A percentile compares a stretch with the other conserved stretches of the same genome.
Evolutionary conservation across 2,329 filamentous ascomycete species (phyloP).

Genomic region (Pseudogymnoascus pannorum): DNA sequence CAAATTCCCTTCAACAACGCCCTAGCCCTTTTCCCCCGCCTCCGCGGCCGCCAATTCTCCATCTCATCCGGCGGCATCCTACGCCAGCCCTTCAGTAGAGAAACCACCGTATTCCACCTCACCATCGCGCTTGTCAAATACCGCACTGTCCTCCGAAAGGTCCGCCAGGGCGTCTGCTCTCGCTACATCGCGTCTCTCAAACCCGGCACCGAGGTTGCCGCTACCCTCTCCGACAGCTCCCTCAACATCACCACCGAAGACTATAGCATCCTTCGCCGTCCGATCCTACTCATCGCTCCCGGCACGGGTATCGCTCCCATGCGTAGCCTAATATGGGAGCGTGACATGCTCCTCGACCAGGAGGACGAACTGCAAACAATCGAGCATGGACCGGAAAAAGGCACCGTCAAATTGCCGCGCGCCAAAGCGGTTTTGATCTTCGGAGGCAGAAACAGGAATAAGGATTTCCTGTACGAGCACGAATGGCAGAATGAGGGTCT

Average conservation of each 20-base stretch:
- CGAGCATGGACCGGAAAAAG: neutral
- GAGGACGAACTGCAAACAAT: neutral
- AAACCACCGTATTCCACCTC: slow-evolving; percentile 54
- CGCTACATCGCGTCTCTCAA: slow-evolving; percentile 67
- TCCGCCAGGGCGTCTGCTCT: slow-evolving; percentile 82
- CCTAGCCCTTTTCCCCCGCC: slow-evolving; percentile 66
- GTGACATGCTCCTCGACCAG: slow-evolving; percentile 34
- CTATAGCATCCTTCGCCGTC: slow-evolving; percentile 33
- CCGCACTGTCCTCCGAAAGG: slow-evolving; percentile 75
- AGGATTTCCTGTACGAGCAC: slow-evolving; percentile 74
- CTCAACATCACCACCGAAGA: slow-evolving; percentile 46
- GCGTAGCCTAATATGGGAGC: slow-evolving; percentile 71
- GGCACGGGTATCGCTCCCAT: slow-evolving; percentile 85
- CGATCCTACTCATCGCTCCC: slow-evolving; percentile 72
- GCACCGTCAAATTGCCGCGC: neutral
- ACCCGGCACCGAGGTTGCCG: slow-evolving; percentile 38
- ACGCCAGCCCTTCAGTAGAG: slow-evolving; percentile 14
- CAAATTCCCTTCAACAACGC: slow-evolving; percentile 70
- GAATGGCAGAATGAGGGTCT: slow-evolving; percentile 58
- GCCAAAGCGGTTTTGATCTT: slow-evolving; percentile 59
- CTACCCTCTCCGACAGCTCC: slow-evolving; percentile 52
- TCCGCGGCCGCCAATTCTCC: slow-evolving; percentile 89
- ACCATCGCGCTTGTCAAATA: slow-evolving; percentile 87
- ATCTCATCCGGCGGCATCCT: slow-evolving; percentile 65
- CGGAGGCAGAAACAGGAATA: slow-evolving; percentile 65